Conservation (phyloP, 495 filamentous ascomycete species). For the Xylaria venustula region DNA sequence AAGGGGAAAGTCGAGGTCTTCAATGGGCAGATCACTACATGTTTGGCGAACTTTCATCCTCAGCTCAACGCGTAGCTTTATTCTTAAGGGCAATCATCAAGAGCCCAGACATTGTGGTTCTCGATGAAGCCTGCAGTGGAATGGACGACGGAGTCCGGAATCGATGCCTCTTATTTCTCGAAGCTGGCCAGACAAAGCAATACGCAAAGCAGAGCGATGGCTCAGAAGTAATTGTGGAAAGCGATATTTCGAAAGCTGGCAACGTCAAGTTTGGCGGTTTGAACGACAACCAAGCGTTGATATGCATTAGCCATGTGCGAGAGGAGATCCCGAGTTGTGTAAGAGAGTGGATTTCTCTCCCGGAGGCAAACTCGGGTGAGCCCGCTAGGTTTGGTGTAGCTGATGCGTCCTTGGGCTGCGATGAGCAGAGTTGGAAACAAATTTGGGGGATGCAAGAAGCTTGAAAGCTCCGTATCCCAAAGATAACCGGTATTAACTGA, state of each 20-base stretch:
- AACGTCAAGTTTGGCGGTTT: slow-evolving; percentile 52
- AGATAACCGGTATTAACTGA: too few relatives aligned
- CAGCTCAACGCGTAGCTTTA: slow-evolving; percentile 77
- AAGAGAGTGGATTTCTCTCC: slow-evolving; percentile 76
- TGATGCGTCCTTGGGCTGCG: slow-evolving; percentile 52
- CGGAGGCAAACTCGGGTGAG: slow-evolving; percentile 56
- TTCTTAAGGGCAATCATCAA: slow-evolving; percentile 84
- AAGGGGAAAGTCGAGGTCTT: slow-evolving; percentile 28
- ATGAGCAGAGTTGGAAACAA: slow-evolving; percentile 54
- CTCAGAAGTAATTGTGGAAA: slow-evolving; percentile 36
- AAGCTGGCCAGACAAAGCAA: slow-evolving; percentile 52
- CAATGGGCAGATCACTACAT: slow-evolving; percentile 66
- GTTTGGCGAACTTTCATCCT: slow-evolving; percentile 75
- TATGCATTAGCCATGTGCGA: slow-evolving; percentile 84
- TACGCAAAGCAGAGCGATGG: slow-evolving; percentile 24
- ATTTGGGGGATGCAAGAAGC: slow-evolving; percentile 55
- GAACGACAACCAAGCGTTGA: slow-evolving; percentile 67
- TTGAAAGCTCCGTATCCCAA: not conserved
- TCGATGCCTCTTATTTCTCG: slow-evolving; percentile 78
- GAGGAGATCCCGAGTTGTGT: slow-evolving; percentile 85
- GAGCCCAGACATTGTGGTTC: slow-evolving; percentile 80
- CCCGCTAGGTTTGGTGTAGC: slow-evolving; percentile 58
- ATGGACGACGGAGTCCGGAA: slow-evolving; percentile 81
- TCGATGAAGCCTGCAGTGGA: slow-evolving; percentile 91
- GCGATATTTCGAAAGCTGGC: slow-evolving; percentile 35